A percentile compares a stretch with the other conserved stretches of the same genome.
Conservation (phyloP, 2,329 filamentous ascomycete species). For the Zymoseptoria brevis region DNA sequence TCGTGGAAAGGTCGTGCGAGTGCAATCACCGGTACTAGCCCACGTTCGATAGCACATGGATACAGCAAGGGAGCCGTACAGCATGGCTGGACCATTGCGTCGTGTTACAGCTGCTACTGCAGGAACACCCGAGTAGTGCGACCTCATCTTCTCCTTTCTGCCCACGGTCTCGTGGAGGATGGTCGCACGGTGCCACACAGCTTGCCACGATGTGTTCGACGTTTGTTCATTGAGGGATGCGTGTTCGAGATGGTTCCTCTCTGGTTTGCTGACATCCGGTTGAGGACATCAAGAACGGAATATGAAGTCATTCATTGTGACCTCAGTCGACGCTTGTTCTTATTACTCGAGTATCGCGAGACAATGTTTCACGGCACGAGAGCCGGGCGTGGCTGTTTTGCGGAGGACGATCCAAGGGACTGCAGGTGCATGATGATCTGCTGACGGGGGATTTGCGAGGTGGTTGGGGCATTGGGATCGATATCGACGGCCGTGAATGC, state of each 20-base stretch:
- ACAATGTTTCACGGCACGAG: not conserved
- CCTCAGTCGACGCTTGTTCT: not conserved
- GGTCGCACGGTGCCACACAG: not conserved
- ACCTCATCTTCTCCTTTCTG: not conserved
- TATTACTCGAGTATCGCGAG: not conserved
- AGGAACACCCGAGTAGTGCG: not conserved
- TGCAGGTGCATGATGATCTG: not conserved
- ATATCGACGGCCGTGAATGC: too few species aligned
- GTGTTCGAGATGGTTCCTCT: not conserved
- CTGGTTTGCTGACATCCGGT: not conserved
- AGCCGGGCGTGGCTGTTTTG: not conserved
- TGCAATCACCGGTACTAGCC: not conserved
- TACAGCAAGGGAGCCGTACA: not conserved
- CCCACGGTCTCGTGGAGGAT: not conserved
- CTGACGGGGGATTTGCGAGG: not conserved
- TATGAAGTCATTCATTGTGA: not conserved
- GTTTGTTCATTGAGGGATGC: not conserved
- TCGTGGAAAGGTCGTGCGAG: not conserved
- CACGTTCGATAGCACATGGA: not conserved
- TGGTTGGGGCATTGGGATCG: too few species aligned
- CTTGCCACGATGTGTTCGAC: not conserved
- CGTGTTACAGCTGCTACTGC: not conserved
- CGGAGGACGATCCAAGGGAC: too few species aligned
- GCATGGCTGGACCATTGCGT: not conserved
- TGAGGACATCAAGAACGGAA: not conserved